Evolutionary conservation across 2,329 filamentous ascomycete genomes (phyloP).

Genomic region (Xenoacremonium recifei): DNA sequence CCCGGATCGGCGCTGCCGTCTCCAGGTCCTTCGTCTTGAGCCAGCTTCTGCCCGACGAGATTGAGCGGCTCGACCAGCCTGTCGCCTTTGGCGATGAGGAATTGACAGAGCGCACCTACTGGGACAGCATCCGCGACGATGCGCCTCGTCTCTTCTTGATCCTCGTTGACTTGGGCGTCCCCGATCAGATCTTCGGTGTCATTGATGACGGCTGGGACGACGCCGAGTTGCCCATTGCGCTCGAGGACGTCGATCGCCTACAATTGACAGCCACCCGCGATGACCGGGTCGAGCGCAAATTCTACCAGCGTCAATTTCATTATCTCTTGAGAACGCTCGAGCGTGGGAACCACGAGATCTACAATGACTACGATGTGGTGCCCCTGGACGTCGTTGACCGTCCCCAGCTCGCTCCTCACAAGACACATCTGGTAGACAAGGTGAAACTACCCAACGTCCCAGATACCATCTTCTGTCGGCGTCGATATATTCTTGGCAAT

Average conservation of each 20-base stretch:
- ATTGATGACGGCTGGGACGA: slow-evolving; percentile 79
- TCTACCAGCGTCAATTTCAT: slow-evolving; percentile 68
- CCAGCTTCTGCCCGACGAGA: slow-evolving; percentile 62
- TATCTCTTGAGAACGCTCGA: slow-evolving; percentile 66
- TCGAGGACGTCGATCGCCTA: slow-evolving; percentile 64
- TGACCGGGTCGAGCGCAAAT: slow-evolving; percentile 63
- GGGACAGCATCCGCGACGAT: slow-evolving; percentile 72
- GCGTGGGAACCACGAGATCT: slow-evolving; percentile 60
- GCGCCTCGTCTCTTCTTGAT: slow-evolving; percentile 71
- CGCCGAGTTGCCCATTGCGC: slow-evolving; percentile 67
- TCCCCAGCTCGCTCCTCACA: slow-evolving; percentile 40
- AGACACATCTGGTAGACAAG: slow-evolving; percentile 47
- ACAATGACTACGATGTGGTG: slow-evolving; percentile 66
- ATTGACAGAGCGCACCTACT: slow-evolving; percentile 70
- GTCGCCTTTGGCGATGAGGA: slow-evolving; percentile 64
- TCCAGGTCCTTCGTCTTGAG: slow-evolving; percentile 66
- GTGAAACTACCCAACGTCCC: slow-evolving; percentile 63
- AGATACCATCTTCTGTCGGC: slow-evolving; percentile 55
- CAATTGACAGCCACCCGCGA: slow-evolving; percentile 58
- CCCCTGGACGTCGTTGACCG: slow-evolving; percentile 67
- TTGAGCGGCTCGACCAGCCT: slow-evolving; percentile 59
- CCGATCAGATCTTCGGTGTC: slow-evolving; percentile 72
- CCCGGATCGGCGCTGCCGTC: slow-evolving; percentile 67
- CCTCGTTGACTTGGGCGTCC: slow-evolving; percentile 65
- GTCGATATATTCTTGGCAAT: slow-evolving; percentile 53